phyloP scores from a whole-genome alignment of 1,284 basidiomycete species.

The Phellopilus nigrolimitatus region DNA sequence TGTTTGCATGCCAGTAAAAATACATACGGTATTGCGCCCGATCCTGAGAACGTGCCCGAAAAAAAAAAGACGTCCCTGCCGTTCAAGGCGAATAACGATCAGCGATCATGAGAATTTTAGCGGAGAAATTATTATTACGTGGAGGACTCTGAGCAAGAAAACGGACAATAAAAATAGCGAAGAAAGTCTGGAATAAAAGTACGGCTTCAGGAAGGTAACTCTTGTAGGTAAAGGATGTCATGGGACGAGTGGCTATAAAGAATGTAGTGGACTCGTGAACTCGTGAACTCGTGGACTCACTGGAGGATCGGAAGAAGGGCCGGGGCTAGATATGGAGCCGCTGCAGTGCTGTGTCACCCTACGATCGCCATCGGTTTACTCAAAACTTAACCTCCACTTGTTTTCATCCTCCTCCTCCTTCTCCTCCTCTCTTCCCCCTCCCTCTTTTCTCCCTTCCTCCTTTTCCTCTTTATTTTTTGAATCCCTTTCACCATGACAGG shows the following conservation, averaged over 20 bases:
- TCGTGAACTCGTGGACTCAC: too few species aligned
- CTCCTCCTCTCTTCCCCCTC: conserved; percentile 13
- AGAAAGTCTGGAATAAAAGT: too few species aligned
- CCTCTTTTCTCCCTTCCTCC: conserved; percentile 7
- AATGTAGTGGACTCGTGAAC: too few species aligned
- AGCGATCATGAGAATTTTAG: conserved; percentile 6
- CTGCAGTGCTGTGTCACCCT: not conserved
- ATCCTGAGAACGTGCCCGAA: too few species aligned
- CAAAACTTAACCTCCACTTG: conserved; percentile 11
- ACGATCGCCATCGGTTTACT: conserved; percentile 8
- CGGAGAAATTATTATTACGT: conserved; percentile 11
- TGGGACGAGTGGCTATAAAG: too few species aligned
- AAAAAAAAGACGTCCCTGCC: too few species aligned
- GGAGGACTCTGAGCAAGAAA: too few species aligned
- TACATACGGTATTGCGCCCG: too few species aligned
- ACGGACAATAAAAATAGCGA: too few species aligned
- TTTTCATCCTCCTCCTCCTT: conserved; percentile 14
- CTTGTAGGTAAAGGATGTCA: too few species aligned
- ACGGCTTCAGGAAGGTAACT: too few species aligned
- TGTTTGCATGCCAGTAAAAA: too few species aligned
- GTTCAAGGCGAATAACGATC: not conserved
- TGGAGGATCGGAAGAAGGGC: not conserved
- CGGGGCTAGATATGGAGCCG: not conserved
- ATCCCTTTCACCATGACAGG: conserved; percentile 36
- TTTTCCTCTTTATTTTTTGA: conserved; percentile 18